Evolutionary conservation across 805 yeast genomes (phyloP).

Genomic region (Sungouiozyma ichnusensis): DNA sequence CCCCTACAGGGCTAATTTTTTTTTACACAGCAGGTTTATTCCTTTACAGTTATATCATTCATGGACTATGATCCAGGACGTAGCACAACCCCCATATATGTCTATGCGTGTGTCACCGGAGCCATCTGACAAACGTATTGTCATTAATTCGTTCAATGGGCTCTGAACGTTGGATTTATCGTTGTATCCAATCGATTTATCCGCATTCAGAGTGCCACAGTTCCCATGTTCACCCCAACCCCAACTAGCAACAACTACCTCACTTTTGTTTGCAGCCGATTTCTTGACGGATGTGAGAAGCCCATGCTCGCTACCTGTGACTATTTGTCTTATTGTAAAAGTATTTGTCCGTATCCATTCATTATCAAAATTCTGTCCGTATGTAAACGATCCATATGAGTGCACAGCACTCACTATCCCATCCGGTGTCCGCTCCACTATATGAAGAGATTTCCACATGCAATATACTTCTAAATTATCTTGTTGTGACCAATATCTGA

Average conservation of each 20-base stretch:
- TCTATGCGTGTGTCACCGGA: background rate
- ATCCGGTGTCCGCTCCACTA: slow-evolving; percentile 14
- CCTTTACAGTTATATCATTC: no score
- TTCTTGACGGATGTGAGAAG: slow-evolving; percentile 34
- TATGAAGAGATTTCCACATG: slow-evolving; percentile 79
- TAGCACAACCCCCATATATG: slow-evolving; percentile 56
- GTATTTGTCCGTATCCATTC: background rate
- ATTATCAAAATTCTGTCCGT: slow-evolving; percentile 47
- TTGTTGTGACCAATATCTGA: slow-evolving; percentile 7
- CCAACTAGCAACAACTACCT: slow-evolving; percentile 45
- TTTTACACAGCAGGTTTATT: no score
- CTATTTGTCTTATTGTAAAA: slow-evolving; percentile 13
- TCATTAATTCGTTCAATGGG: slow-evolving; percentile 12
- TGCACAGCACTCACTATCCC: slow-evolving; percentile 12
- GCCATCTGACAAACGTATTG: background rate
- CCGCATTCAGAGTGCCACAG: slow-evolving; percentile 43
- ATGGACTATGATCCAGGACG: slow-evolving; percentile 48
- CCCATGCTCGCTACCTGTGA: slow-evolving; percentile 86
- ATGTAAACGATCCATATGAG: slow-evolving; percentile 68
- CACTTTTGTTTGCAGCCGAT: background rate
- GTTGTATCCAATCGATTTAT: slow-evolving; percentile 7
- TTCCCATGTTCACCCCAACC: slow-evolving; percentile 99
- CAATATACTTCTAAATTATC: slow-evolving; percentile 7
- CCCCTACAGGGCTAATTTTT: slow-evolving; percentile 19
- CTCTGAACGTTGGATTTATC: slow-evolving; percentile 20